A percentile compares a stretch with the other conserved stretches of the same genome.
These are phyloP conservation scores for Calycina herbarum DNA, from an alignment of 2,329 filamentous ascomycete species.

Conservation along the genomic window DNA sequence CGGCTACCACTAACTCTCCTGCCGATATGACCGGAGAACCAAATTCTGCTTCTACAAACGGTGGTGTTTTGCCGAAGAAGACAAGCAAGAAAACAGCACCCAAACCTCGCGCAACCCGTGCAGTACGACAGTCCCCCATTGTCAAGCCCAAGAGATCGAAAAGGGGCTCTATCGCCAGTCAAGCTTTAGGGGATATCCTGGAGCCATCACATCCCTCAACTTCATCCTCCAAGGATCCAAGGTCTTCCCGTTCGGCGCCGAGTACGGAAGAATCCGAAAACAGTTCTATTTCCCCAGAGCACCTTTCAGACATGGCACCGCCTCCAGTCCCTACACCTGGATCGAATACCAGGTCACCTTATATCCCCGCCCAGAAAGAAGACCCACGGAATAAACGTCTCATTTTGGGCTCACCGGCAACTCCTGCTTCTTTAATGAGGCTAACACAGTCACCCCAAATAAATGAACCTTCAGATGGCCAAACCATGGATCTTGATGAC, in stretches of 20 bases:
- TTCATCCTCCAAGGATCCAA: conserved; percentile 42
- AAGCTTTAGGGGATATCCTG: conserved; percentile 41
- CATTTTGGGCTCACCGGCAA: conserved; percentile 61
- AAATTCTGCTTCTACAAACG: conserved; percentile 31
- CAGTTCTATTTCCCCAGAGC: conserved; percentile 64
- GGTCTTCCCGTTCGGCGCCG: conserved; percentile 30
- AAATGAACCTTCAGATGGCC: conserved; percentile 42
- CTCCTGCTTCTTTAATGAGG: conserved; percentile 85
- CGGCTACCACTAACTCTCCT: conserved; percentile 38
- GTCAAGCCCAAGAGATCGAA: conserved; percentile 45
- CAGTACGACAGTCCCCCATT: conserved; percentile 42
- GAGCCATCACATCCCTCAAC: conserved; percentile 37
- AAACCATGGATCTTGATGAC: conserved; percentile 49
- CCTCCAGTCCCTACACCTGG: conserved; percentile 65
- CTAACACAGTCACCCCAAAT: conserved; percentile 46
- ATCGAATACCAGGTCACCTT: conserved; percentile 67
- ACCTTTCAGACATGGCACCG: conserved; percentile 65
- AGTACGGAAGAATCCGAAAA: conserved; percentile 60
- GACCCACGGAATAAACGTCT: conserved; percentile 39
- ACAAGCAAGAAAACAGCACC: conserved; percentile 26
- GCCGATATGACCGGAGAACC: conserved; percentile 35
- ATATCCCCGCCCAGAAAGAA: conserved; percentile 57
- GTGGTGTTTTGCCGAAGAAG: conserved; percentile 26
- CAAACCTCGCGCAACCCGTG: conserved; percentile 32
- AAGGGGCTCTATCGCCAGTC: conserved; percentile 46